phyloP scores from a whole-genome alignment of 371 early-diverging fungal species.

The Mucor piriformis region DNA sequence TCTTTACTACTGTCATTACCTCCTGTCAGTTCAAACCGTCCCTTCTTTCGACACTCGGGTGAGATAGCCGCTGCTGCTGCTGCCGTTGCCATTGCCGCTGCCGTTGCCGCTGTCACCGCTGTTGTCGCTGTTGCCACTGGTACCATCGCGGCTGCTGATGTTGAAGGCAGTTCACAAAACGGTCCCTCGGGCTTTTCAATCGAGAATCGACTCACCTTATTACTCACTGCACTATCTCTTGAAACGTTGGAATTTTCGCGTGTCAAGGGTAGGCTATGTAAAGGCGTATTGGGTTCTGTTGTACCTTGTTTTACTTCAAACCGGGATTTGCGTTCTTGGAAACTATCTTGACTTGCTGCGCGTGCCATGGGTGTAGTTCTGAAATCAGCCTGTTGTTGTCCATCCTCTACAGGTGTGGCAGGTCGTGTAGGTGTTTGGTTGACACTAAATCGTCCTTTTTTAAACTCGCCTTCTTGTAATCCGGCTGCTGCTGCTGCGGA shows the following conservation, averaged over 20 bases:
- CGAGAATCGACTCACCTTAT: slow-evolving; percentile 37
- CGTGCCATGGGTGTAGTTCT: slow-evolving; percentile 18
- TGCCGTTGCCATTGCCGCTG: too few species aligned
- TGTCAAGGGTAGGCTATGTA: slow-evolving; percentile 26
- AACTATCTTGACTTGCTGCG: slow-evolving; percentile 20
- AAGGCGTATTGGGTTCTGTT: slow-evolving; percentile 1
- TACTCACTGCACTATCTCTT: neutral
- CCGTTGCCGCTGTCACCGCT: too few species aligned
- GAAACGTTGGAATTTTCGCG: slow-evolving; percentile 30
- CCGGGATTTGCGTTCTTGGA: slow-evolving; percentile 30
- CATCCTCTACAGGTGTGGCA: slow-evolving; percentile 2
- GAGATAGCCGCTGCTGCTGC: neutral
- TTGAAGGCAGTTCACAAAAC: neutral
- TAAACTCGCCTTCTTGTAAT: slow-evolving; percentile 27
- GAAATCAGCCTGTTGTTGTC: neutral
- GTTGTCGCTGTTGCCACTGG: too few species aligned
- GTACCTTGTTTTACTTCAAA: slow-evolving; percentile 32
- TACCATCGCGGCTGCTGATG: too few species aligned
- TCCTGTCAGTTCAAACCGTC: slow-evolving; percentile 36
- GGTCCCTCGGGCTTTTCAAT: slow-evolving; percentile 27
- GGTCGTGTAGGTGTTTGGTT: slow-evolving; percentile 30
- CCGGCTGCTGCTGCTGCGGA: slow-evolving; percentile 1
- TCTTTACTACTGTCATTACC: slow-evolving; percentile 13
- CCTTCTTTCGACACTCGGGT: slow-evolving; percentile 35
- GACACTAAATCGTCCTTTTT: slow-evolving; percentile 39